These are phyloP conservation scores for Remersonia thermophila DNA, from an alignment of 2,329 filamentous ascomycete species.

Conservation along the genomic window DNA sequence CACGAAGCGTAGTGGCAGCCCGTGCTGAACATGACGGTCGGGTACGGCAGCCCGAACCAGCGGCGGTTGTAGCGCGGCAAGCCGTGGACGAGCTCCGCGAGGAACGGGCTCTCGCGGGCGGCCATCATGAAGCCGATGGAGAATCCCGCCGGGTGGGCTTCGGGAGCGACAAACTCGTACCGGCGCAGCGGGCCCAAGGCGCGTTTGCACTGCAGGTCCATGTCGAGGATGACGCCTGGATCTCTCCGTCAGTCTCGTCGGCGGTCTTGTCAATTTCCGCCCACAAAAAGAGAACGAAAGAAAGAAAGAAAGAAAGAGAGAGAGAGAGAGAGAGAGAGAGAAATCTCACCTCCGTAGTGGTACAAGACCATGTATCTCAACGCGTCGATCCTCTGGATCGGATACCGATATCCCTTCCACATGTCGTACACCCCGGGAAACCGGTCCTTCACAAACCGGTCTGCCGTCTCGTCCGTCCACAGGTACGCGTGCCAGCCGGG, in stretches of 20 bases:
- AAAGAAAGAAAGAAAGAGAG: too few species aligned
- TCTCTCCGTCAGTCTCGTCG: too few species aligned
- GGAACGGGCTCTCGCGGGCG: constrained; percentile 22
- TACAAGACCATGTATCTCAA: constrained; percentile 21
- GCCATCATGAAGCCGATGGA: constrained; percentile 32
- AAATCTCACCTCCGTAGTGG: constrained; percentile 15
- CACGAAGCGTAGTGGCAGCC: constrained; percentile 31
- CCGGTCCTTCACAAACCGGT: constrained; percentile 14
- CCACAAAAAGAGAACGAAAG: too few species aligned
- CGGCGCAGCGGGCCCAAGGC: constrained; percentile 27
- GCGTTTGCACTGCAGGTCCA: constrained; percentile 27
- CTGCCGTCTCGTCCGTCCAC: constrained; percentile 17
- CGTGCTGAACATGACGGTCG: constrained; percentile 32
- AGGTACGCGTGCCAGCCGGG: constrained; percentile 21
- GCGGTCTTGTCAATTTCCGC: too few species aligned
- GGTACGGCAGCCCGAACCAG: constrained; percentile 29
- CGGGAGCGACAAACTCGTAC: constrained; percentile 30
- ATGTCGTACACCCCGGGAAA: constrained; percentile 16
- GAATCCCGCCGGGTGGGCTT: constrained; percentile 28
- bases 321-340: too few species aligned
- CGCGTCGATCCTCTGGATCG: constrained; percentile 20
- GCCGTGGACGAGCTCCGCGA: constrained; percentile 23
- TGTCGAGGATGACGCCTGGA: constrained; percentile 19
- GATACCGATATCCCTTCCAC: constrained; percentile 17
- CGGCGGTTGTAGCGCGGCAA: constrained; percentile 24